Evolutionary conservation across 2,329 filamentous ascomycete genomes (phyloP).

Genomic region (Fusarium domesticum): DNA sequence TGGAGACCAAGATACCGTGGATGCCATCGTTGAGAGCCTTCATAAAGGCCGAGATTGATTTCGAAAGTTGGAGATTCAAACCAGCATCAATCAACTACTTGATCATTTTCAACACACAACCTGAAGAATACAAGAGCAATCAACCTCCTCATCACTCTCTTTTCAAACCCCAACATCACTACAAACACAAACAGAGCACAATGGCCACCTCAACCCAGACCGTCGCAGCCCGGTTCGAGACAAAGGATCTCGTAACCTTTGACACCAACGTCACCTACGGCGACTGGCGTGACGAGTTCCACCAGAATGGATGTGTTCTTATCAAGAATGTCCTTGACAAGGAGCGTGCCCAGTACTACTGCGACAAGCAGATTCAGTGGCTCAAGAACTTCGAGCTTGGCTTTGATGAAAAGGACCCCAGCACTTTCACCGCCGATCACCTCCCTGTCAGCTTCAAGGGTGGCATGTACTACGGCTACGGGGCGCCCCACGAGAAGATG

Average conservation of each 20-base stretch:
- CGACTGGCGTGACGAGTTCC: constrained; percentile 24
- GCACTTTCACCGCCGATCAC: constrained; percentile 21
- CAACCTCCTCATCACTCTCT: neutral
- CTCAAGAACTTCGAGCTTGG: constrained; percentile 24
- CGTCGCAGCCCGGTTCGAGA: constrained; percentile 21
- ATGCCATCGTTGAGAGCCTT: neutral
- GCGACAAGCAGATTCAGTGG: constrained; percentile 26
- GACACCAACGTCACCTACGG: constrained; percentile 19
- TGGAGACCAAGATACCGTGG: neutral
- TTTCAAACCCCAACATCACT: neutral
- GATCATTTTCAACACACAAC: neutral
- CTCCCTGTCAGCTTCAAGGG: constrained; percentile 37
- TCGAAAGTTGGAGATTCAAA: neutral
- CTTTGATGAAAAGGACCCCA: constrained; percentile 21
- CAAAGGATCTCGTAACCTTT: constrained; percentile 23
- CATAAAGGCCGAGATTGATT: neutral
- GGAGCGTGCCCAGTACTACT: constrained; percentile 22
- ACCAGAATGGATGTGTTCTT: constrained; percentile 22
- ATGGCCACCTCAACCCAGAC: constrained; percentile 15
- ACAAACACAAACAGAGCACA: constrained; percentile 13
- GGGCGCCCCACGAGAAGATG: constrained; percentile 47
- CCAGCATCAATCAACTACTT: neutral
- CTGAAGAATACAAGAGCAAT: neutral
- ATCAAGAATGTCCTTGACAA: constrained; percentile 26
- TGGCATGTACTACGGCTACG: constrained; percentile 46